Evolutionary conservation across 495 filamentous ascomycete genomes (phyloP), one percentile per base, ranked within the genome.

Genomic region (Podospora didyma): DNA sequence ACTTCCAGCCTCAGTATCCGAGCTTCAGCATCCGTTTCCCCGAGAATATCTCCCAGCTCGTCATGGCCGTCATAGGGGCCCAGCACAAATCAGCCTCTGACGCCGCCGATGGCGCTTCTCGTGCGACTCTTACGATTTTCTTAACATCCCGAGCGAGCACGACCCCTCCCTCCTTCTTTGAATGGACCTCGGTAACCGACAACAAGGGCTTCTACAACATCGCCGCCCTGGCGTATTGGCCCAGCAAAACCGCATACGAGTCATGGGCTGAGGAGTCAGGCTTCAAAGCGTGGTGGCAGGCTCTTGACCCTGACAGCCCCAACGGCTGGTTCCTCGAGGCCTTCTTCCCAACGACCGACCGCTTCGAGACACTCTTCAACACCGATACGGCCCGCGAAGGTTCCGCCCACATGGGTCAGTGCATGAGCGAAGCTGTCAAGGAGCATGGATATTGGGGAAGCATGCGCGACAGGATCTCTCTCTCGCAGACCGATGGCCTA

Each of bases 381-480:
- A 53, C 46, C 42, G 57, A 63, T 31, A 56, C 57, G 6, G 53
- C 56, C 23, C 39, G 49, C 41, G 70, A 73, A 44, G 68, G 70
- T 23, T 62, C 58, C 9, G 62, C 58, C 20, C 58, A 70, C 48
- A 65, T 73, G 64, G 31, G 48, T 0, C 54, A 59, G 21, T 24
- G 50, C 28, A 49, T 69, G 42, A 64, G 60, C 48, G 61, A 54
- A 0, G 35, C 42, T 2, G 54, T 71, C 11, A n/a, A 39, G 2
- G 63, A 71, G 46, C 69, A 70, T 49, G 62, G 50, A 2, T 71
- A 73, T 58, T 71, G 65, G 58, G 69, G 67, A 5, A 69, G 67
- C 47, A 70, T 67, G 67, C 63, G 63, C 11, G 67, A 69, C 49
- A 64, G 67, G 3, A 57, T 71, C 4, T 59, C 66, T 12, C 45